Evolutionary conservation across 805 yeast species (phyloP), one percentile per base, ranked within the genome.

Genomic region (Scheffersomyces amazonensis): DNA sequence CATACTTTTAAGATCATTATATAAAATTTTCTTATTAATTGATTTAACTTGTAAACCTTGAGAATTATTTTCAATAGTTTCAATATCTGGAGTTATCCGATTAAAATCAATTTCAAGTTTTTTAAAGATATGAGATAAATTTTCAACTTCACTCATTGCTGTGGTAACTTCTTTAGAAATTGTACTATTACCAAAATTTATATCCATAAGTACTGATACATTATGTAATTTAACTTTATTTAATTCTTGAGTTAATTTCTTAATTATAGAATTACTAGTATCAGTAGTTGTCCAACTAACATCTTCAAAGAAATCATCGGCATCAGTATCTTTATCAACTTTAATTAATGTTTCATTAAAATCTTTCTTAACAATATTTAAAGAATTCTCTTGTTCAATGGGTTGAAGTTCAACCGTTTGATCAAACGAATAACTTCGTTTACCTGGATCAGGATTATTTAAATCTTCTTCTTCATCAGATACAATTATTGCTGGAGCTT

Each of bases 41-140:
- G 91, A 78, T 48, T 81, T 82, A 5, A 90, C 83, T 60, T 90
- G 96, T 13, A 88, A 60, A 34, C 96, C 96, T 49, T 83, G 79
- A 2, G 90, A 81, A 53, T 83, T 85, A 24, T 71, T 69, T 53
- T 88, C 96, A 30, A 89, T 80, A 36, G 73, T 76, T 32, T 76
- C 74, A 35, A 90, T 78, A 43, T 85, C 91, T 3, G 78, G 78
- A 11, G 81, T 75, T 25, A 87, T 44, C 28, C 56, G 46, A 35
- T 59, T 62, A 42, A 69, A 63, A 39, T 60, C 64, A 22, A 64
- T 48, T 41, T 67, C 73, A 69, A 66, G 63, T 33, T 53, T 59
- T 41, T 63, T 65, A 54, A 69, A 69, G 16, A 69, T 56, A 22
- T 54, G 60, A 19, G 46, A 48, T 25, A 69, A 48, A 40, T 67